Conservation (phyloP, 1,284 basidiomycete species). For the Exsudoporus floridanus region DNA sequence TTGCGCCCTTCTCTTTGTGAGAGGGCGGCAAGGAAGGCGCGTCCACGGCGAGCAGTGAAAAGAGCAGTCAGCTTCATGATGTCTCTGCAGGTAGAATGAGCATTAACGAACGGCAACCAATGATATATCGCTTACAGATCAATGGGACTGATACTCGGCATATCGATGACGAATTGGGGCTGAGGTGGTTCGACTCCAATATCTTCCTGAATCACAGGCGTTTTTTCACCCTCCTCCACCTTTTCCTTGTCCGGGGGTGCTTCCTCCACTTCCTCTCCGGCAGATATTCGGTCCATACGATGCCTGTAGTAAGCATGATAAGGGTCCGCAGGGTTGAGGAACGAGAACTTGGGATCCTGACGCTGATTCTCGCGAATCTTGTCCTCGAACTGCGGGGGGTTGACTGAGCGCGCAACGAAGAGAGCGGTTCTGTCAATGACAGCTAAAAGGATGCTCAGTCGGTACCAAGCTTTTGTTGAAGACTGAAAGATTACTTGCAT, state of each 20-base stretch:
- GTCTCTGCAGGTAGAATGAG: conserved; percentile 53
- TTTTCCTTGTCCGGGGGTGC: conserved; percentile 47
- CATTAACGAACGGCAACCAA: neutral
- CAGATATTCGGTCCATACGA: conserved; percentile 75
- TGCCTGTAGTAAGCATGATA: conserved; percentile 97
- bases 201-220: conserved; percentile 44
- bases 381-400: conserved; percentile 88
- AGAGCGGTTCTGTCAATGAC: conserved; percentile 96
- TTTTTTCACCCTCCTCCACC: conserved; percentile 38
- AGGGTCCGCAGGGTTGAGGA: conserved; percentile 91
- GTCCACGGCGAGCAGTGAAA: conserved; percentile 91
- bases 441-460: conserved; percentile 45
- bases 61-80: conserved; percentile 93
- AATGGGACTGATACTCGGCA: conserved; percentile 86
- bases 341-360: conserved; percentile 94
- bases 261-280: conserved; percentile 74
- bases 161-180: conserved; percentile 83
- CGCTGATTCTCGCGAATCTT: conserved; percentile 95
- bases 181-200: conserved; percentile 79
- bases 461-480: conserved; percentile 5
- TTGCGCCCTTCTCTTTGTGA: conserved; percentile 90
- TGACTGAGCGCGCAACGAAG: conserved; percentile 90
- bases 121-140: conserved; percentile 70
- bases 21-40: conserved; percentile 82
- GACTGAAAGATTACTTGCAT: conserved; percentile 50